Percentiles rank a stretch among this genome's conserved stretches.
phyloP scores from a whole-genome alignment of 2,329 filamentous ascomycete genomes.

The Cladosporium sp. region DNA sequence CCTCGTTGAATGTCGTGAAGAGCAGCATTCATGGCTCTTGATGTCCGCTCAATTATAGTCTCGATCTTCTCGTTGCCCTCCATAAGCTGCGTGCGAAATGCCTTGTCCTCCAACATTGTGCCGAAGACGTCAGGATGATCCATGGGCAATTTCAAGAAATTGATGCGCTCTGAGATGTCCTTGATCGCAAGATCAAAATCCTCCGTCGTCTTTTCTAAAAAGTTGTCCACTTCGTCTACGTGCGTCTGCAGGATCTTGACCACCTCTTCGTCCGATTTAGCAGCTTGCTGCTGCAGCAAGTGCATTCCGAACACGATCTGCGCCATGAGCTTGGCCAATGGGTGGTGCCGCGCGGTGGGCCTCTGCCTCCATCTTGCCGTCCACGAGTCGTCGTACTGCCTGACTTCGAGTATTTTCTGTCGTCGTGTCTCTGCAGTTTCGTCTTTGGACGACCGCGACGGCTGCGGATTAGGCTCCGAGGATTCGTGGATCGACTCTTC shows the following conservation, averaged over 20 bases:
- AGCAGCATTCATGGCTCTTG: slow-evolving; percentile 72
- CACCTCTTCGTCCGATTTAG: slow-evolving; percentile 86
- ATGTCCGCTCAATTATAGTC: slow-evolving; percentile 80
- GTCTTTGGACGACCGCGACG: slow-evolving; percentile 39
- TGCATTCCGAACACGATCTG: slow-evolving; percentile 95
- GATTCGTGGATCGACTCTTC: slow-evolving; percentile 79
- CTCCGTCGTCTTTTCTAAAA: slow-evolving; percentile 81
- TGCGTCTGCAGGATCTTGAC: slow-evolving; percentile 86
- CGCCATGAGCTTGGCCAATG: slow-evolving; percentile 84
- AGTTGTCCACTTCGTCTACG: slow-evolving; percentile 91
- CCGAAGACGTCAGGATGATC: slow-evolving; percentile 82
- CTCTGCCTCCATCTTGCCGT: slow-evolving; percentile 75
- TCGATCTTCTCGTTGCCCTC: slow-evolving; percentile 90
- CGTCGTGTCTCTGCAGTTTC: slow-evolving; percentile 62
- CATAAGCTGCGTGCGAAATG: slow-evolving; percentile 79
- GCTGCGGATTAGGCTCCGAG: slow-evolving; percentile 48
- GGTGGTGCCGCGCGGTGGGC: slow-evolving; percentile 76
- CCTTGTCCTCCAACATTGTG: slow-evolving; percentile 80
- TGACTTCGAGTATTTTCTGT: slow-evolving; percentile 67
- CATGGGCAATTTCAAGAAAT: slow-evolving; percentile 79
- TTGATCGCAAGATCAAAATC: slow-evolving; percentile 77
- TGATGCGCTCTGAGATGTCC: slow-evolving; percentile 79
- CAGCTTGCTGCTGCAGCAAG: slow-evolving; percentile 78
- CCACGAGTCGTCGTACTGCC: slow-evolving; percentile 69
- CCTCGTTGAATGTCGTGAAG: slow-evolving; percentile 79